phyloP scores from a whole-genome alignment of 2,329 filamentous ascomycete genomes.

The Ophiostoma fasciatum region DNA sequence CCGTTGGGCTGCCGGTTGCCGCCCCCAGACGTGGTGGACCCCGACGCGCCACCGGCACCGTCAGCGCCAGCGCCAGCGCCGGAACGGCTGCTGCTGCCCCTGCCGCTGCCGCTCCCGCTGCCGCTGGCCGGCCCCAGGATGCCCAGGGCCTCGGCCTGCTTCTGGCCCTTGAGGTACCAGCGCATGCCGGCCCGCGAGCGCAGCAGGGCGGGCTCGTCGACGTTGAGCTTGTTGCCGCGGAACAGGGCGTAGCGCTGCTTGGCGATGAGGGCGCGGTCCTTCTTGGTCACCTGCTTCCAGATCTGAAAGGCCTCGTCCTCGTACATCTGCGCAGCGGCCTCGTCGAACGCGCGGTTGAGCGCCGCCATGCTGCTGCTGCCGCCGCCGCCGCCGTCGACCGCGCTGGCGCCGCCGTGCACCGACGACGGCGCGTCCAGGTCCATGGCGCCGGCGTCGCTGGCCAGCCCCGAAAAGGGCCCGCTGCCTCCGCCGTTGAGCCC shows the following conservation, averaged over 20 bases:
- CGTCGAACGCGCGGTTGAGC: conserved; percentile 48
- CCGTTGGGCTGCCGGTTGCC: too few species aligned
- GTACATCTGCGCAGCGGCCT: conserved; percentile 59
- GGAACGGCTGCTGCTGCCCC: not conserved
- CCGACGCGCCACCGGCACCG: conserved; percentile 20
- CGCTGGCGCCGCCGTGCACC: too few species aligned
- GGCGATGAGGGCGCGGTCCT: conserved; percentile 73
- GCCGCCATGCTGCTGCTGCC: conserved; percentile 31
- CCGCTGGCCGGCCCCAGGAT: conserved; percentile 18
- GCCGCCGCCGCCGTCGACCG: too few species aligned
- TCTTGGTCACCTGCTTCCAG: conserved; percentile 98
- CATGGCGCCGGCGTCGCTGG: conserved; percentile 70
- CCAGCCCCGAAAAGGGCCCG: conserved; percentile 33
- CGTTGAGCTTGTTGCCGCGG: conserved; percentile 67
- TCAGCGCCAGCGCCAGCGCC: not conserved
- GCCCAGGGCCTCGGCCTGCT: conserved; percentile 44
- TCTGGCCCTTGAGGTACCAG: conserved; percentile 67
- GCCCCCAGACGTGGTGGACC: too few species aligned
- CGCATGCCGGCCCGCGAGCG: conserved; percentile 81
- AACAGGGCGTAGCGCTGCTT: conserved; percentile 80
- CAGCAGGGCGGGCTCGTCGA: conserved; percentile 75
- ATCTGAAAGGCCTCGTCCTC: conserved; percentile 93
- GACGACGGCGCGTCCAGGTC: conserved; percentile 71
- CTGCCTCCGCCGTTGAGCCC: conserved; percentile 47
- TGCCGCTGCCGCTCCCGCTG: not conserved